Conservation (phyloP, 495 filamentous ascomycete genomes). For the Lentithecium fluviatile region DNA sequence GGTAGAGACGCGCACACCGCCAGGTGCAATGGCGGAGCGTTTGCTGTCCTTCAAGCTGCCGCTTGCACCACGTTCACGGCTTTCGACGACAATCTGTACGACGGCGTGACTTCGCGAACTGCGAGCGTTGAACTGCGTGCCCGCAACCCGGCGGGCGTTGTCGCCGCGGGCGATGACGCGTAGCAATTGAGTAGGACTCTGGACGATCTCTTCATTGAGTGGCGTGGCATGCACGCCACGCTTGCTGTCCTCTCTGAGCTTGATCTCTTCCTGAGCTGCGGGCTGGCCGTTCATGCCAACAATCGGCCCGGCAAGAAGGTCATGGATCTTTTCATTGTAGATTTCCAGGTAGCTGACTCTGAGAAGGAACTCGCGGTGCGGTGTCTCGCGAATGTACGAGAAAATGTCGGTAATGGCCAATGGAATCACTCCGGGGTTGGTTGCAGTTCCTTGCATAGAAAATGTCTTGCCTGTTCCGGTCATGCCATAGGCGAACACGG, state of each 20-base stretch:
- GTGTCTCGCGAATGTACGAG: conserved; percentile 96
- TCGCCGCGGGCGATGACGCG: conserved; percentile 95
- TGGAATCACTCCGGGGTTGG: conserved; percentile 95
- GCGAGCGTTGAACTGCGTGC: conserved; percentile 93
- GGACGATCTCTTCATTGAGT: conserved; percentile 96
- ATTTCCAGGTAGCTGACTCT: conserved; percentile 98
- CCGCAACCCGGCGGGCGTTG: conserved; percentile 80
- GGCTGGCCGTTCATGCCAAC: conserved; percentile 44
- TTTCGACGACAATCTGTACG: conserved; percentile 98
- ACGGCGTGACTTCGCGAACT: conserved; percentile 97
- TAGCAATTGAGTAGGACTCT: conserved; percentile 92
- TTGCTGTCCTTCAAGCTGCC: conserved; percentile 58
- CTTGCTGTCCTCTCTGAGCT: conserved; percentile 92
- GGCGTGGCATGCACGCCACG: conserved; percentile 94
- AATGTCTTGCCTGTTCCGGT: conserved; percentile 98
- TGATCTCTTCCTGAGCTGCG: conserved; percentile 81
- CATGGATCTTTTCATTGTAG: conserved; percentile 97
- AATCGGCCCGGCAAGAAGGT: conserved; percentile 74
- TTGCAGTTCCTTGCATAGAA: conserved; percentile 97
- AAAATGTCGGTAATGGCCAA: conserved; percentile 98
- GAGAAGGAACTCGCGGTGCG: conserved; percentile 87
- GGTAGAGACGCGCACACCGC: conserved; percentile 92
- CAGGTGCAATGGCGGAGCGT: conserved; percentile 73
- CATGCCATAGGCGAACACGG: conserved; percentile 99
- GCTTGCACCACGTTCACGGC: conserved; percentile 70